Conservation (phyloP, 2,329 filamentous ascomycete genomes). For the Dryadomyces quercivorus region DNA sequence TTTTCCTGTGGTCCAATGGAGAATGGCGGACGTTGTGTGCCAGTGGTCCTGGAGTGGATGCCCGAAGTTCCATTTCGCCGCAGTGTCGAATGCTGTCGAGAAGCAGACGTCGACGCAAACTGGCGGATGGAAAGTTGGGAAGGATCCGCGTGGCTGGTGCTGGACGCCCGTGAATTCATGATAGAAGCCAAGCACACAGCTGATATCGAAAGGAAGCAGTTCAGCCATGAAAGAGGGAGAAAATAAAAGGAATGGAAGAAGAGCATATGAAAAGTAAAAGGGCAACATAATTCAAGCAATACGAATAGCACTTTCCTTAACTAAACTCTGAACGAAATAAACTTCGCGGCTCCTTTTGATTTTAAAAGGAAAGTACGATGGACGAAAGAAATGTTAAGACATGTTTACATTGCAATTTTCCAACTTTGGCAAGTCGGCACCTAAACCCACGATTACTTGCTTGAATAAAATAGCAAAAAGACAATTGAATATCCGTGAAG, state of each 20-base stretch:
- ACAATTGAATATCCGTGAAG: neutral
- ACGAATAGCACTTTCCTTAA: neutral
- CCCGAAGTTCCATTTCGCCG: neutral
- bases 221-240: neutral
- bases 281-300: neutral
- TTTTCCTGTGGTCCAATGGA: slow-evolving; percentile 10
- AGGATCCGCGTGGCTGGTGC: neutral
- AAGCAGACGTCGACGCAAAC: neutral
- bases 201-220: neutral
- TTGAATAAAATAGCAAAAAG: neutral
- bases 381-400: too few species aligned
- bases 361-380: neutral
- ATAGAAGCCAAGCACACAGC: neutral
- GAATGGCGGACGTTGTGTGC: neutral
- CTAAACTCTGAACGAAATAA: neutral
- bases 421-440: too few species aligned
- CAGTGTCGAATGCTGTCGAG: neutral
- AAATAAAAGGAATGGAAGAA: neutral
- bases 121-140: neutral
- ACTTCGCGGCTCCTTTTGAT: neutral
- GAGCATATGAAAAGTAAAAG: neutral
- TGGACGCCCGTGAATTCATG: neutral
- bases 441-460: neutral
- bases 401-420: too few species aligned
- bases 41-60: neutral